Conservation (phyloP, 225 moss, liverwort and hornwort genomes). For the Ulota crispa region DNA sequence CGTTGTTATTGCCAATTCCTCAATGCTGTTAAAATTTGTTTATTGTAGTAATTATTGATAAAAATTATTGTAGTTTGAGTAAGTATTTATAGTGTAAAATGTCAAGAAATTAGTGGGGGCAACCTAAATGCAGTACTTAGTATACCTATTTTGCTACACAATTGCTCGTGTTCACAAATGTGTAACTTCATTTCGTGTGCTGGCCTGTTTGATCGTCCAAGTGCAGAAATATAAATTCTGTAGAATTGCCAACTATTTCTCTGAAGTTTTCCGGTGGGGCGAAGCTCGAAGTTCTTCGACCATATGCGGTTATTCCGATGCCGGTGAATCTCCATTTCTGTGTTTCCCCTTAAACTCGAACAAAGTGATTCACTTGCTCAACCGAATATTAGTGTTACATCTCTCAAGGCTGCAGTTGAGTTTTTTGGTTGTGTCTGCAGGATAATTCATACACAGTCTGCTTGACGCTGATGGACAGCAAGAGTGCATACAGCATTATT, state of each 20-base stretch:
- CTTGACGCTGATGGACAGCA: constrained; percentile 47
- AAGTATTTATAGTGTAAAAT: too few relatives aligned
- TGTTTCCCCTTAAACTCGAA: background rate
- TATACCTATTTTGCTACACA: too few relatives aligned
- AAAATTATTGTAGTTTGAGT: too few relatives aligned
- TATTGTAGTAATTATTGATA: too few relatives aligned
- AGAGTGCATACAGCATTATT: constrained; percentile 43
- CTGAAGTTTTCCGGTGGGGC: constrained; percentile 40
- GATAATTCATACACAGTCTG: constrained; percentile 31
- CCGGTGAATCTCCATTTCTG: constrained; percentile 22
- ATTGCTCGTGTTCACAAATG: background rate
- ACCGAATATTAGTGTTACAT: background rate
- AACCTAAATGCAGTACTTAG: too few relatives aligned
- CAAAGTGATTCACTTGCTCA: background rate
- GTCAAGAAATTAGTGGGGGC: too few relatives aligned
- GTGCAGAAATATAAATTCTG: constrained; percentile 20
- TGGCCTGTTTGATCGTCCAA: background rate
- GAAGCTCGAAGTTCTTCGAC: constrained; percentile 23
- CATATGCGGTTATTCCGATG: constrained; percentile 8
- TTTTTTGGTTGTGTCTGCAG: constrained; percentile 29
- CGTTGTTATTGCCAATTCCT: too few relatives aligned
- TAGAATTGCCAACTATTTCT: constrained; percentile 32
- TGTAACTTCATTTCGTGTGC: background rate
- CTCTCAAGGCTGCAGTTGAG: constrained; percentile 13
- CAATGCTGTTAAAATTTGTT: too few relatives aligned